These are phyloP conservation scores for Aegilops bicornis DNA, from an alignment of 176 grass and related monocot genomes.

Conservation along the genomic window DNA sequence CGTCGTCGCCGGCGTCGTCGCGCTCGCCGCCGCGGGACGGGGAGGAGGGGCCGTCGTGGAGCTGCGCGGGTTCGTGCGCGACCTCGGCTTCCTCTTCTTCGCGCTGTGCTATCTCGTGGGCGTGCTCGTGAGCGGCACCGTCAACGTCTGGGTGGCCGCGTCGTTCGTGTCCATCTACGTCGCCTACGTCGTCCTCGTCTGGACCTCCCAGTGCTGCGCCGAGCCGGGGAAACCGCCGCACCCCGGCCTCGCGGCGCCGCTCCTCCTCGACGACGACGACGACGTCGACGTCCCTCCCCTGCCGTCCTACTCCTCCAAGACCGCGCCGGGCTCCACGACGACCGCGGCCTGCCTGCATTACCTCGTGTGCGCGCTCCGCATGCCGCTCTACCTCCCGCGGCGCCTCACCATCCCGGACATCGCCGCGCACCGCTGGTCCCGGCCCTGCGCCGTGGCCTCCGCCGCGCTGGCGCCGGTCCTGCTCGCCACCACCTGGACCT, in stretches of 20 bases:
- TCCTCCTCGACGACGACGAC: slow-evolving; percentile 35
- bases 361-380: slow-evolving; percentile 27
- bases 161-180: slow-evolving; percentile 76
- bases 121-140: slow-evolving; percentile 43
- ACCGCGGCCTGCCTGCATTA: neutral
- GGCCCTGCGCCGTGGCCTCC: slow-evolving; percentile 46
- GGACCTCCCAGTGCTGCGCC: slow-evolving; percentile 66
- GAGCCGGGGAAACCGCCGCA: slow-evolving; percentile 7
- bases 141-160: slow-evolving; percentile 69
- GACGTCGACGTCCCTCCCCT: neutral
- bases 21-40: slow-evolving; percentile 19
- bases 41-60: slow-evolving; percentile 25
- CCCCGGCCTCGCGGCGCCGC: slow-evolving; percentile 33
- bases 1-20: slow-evolving; percentile 73
- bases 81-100: slow-evolving; percentile 74
- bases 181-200: slow-evolving; percentile 68
- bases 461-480: slow-evolving; percentile 56
- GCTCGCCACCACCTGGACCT: slow-evolving; percentile 50
- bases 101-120: slow-evolving; percentile 62
- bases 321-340: neutral
- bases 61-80: slow-evolving; percentile 66
- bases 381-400: slow-evolving; percentile 81
- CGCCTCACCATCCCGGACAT: slow-evolving; percentile 75
- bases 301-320: slow-evolving; percentile 32
- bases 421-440: slow-evolving; percentile 57